phyloP scores from a whole-genome alignment of 2,329 filamentous ascomycete species.

The Aspergillus oerlinghausenensis region DNA sequence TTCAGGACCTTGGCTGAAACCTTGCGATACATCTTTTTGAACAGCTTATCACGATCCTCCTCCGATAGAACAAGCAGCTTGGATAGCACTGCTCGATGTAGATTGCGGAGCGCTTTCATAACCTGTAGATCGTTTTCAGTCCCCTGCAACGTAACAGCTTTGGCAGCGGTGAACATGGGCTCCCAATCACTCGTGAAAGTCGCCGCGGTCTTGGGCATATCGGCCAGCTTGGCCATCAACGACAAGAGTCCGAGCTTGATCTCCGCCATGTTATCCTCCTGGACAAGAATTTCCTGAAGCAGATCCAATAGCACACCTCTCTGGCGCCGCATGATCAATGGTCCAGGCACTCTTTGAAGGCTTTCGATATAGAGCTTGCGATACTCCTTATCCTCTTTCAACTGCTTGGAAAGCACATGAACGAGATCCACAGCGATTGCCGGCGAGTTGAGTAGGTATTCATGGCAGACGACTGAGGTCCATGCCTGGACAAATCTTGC shows the following conservation, averaged over 20 bases:
- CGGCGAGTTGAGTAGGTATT: slow-evolving; percentile 34
- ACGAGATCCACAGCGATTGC: slow-evolving; percentile 31
- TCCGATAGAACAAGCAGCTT: slow-evolving; percentile 33
- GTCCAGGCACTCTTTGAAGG: slow-evolving; percentile 33
- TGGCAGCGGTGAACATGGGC: slow-evolving; percentile 33
- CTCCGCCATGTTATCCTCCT: slow-evolving; percentile 22
- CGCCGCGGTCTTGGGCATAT: slow-evolving; percentile 37
- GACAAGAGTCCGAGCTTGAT: slow-evolving; percentile 31
- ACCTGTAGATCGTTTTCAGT: slow-evolving; percentile 30
- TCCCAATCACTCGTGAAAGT: slow-evolving; percentile 33
- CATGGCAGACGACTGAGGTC: slow-evolving; percentile 35
- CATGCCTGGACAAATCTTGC: slow-evolving; percentile 35
- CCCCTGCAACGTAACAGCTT: slow-evolving; percentile 28
- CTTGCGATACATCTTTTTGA: slow-evolving; percentile 32
- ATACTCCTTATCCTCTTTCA: slow-evolving; percentile 27
- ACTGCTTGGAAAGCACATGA: slow-evolving; percentile 27
- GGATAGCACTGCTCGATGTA: slow-evolving; percentile 31
- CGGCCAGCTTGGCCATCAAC: slow-evolving; percentile 37
- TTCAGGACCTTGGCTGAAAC: slow-evolving; percentile 27
- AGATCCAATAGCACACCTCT: slow-evolving; percentile 31
- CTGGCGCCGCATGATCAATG: slow-evolving; percentile 35
- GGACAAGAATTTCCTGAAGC: slow-evolving; percentile 29
- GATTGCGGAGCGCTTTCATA: slow-evolving; percentile 34
- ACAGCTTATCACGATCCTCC: slow-evolving; percentile 29
- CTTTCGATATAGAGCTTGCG: slow-evolving; percentile 30